phyloP scores from a whole-genome alignment of 2,329 filamentous ascomycete genomes.

The Aspergillus fischeri region DNA sequence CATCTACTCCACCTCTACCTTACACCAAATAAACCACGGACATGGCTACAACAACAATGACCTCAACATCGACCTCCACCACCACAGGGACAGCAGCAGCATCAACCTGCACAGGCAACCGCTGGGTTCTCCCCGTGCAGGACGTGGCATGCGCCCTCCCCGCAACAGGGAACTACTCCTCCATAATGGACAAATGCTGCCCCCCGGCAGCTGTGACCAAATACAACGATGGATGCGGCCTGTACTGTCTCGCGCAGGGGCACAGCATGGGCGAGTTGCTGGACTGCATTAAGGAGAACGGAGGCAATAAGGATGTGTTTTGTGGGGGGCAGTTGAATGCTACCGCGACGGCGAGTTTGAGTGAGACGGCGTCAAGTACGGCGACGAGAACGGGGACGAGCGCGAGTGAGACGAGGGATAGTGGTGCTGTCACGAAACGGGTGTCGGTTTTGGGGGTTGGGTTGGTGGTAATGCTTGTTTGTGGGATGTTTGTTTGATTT shows the following conservation, averaged over 20 bases:
- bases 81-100: too few species aligned
- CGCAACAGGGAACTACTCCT: slow-evolving; percentile 38
- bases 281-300: slow-evolving; percentile 40
- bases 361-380: not conserved
- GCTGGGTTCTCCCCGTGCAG: slow-evolving; percentile 43
- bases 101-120: slow-evolving; percentile 19
- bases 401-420: not conserved
- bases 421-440: not conserved
- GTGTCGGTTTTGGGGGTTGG: not conserved
- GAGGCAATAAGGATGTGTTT: slow-evolving; percentile 41
- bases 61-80: too few species aligned
- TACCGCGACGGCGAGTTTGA: slow-evolving; percentile 34
- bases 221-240: slow-evolving; percentile 48
- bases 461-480: not conserved
- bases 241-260: slow-evolving; percentile 48
- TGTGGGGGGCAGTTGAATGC: slow-evolving; percentile 39
- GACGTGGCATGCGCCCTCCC: slow-evolving; percentile 47
- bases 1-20: too few species aligned
- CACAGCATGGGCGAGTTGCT: slow-evolving; percentile 36
- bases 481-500: not conserved
- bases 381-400: slow-evolving; percentile 11
- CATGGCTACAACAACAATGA: too few species aligned
- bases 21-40: too few species aligned
- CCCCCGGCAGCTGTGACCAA: slow-evolving; percentile 40
- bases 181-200: slow-evolving; percentile 47